These are phyloP conservation scores for Zalaria obscura DNA, from an alignment of 2,329 filamentous ascomycete species.

Conservation along the genomic window DNA sequence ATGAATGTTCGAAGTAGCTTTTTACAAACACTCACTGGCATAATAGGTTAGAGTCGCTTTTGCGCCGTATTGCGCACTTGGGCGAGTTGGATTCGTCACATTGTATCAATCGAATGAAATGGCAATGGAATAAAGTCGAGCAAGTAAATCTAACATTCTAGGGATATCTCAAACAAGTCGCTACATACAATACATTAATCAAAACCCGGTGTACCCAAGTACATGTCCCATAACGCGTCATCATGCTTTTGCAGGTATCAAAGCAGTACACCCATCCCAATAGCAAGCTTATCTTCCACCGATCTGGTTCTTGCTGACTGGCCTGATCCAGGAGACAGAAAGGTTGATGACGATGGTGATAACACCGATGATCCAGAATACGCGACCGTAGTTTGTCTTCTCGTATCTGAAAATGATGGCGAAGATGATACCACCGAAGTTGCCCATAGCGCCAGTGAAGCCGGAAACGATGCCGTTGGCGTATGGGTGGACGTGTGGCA, in stretches of 20 bases:
- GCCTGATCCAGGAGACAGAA: constrained; percentile 47
- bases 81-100: no score
- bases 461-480: constrained; percentile 73
- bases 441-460: constrained; percentile 64
- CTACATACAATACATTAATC: neutral
- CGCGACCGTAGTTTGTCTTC: constrained; percentile 51
- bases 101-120: no score
- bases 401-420: constrained; percentile 69
- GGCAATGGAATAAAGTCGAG: no score
- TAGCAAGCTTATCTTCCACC: constrained; percentile 21
- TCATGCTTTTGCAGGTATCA: neutral
- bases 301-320: constrained; percentile 40
- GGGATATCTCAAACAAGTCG: neutral
- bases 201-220: neutral
- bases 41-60: no score
- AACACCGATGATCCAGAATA: constrained; percentile 70
- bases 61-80: no score
- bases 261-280: neutral
- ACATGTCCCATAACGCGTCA: neutral
- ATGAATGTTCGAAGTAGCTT: no score
- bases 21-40: no score
- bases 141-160: no score
- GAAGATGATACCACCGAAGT: constrained; percentile 74
- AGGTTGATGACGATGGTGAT: constrained; percentile 60
- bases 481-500: constrained; percentile 72